Evolutionary conservation across 2,329 filamentous ascomycete genomes (phyloP), one percentile per base, ranked within the genome.

Genomic region (Penicillium italicum): DNA sequence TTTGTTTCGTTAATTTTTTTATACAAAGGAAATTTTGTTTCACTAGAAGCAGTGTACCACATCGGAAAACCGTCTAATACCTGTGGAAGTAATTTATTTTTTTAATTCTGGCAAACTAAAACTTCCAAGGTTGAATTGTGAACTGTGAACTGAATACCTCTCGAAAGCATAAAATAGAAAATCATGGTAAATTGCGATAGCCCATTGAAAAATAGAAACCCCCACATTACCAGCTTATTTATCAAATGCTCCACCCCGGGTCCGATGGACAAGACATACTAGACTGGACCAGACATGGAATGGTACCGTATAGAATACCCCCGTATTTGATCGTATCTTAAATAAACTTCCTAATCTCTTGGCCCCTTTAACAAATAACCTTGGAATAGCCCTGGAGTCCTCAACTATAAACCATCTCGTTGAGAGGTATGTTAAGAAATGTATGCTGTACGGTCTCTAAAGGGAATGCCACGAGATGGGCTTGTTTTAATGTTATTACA

Each of bases 181-280:
- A 24, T 16, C 7, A 28, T 16, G 50, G 54, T 41, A 57, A 59
- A 60, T 62, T 63, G 51, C 50, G 58, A 64, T 58, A 57, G 48
- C 48, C 54, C 43, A 45, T 28, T 31, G 33, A 50, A 47, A 34
- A 42, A 40, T 44, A 28, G 24, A 24, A 46, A 41, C 48, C 55
- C 55, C 57, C 57, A 59, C 57, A 59, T 57, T 59, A 50, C 51
- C 33, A 36, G 44, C 7, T 26, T 34, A 24, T 34, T 40, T 40
- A 51, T 31, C 38, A 36, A 28, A 30, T 41, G 14, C 31, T 36
- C 38, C 37, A 50, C 48, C 38, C 38, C 31, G 5, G 40, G 20
- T 31, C 46, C 24, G 24, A 46, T 24, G 24, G 45, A 38, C 36
- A 42, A 42, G 37, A 31, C 47, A 31, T 42, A 16, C 37, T 42